Base-by-base conservation (phyloP, 352 stramenopile species). In the Thraustochytrium sp. region DNA sequence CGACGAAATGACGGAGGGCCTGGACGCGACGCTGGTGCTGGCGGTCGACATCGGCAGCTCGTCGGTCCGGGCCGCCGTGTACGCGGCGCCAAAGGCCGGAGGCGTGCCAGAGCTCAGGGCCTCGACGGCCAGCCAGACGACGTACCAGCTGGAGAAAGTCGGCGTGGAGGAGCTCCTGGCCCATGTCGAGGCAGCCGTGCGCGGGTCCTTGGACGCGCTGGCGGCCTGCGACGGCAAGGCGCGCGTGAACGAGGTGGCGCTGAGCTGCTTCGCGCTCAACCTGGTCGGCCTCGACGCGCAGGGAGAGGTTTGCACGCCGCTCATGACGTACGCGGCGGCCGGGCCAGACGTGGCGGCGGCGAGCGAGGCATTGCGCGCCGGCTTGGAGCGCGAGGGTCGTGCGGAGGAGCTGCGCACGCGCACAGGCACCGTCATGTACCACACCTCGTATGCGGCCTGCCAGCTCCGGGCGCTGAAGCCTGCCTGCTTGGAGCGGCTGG, bases 251-350 rank as follows among this genome's bases (percentile, higher is more conserved):
- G 92, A 89, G 9, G 88, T 98, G 38, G 94, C 93, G 63, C 96
- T 98, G 86, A 95, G 92, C 74, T 92, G 90, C 38, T 97, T 98
- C 86, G 93, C 90, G 0, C 98, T 98, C 93, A 97, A 97, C 76
- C 65, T 98, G 16, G 82, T 98, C 23, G 94, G 92, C 5, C 84
- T 97, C 0, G 89, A 97, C 86, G 46, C 59, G 0, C 38, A 89
- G 63, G 93, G 93, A 4, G 84, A 87, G 3, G 83, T 90, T 0
- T 87, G 94, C 16, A 94, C 88, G 29, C 92, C 89, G 76, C 90
- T 92, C 61, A 94, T 92, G 44, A 87, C 84, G 46, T 89, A 90
- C 85, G 85, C 85, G 92, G 89, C 94, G 93, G 53, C 89, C 90
- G 56, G 89, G 90, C 0, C 87, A 89, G 29, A 88, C 89, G 37